These are phyloP conservation scores for Piper betle DNA, from an alignment of 164 flowering plant species.

Conservation along the genomic window DNA sequence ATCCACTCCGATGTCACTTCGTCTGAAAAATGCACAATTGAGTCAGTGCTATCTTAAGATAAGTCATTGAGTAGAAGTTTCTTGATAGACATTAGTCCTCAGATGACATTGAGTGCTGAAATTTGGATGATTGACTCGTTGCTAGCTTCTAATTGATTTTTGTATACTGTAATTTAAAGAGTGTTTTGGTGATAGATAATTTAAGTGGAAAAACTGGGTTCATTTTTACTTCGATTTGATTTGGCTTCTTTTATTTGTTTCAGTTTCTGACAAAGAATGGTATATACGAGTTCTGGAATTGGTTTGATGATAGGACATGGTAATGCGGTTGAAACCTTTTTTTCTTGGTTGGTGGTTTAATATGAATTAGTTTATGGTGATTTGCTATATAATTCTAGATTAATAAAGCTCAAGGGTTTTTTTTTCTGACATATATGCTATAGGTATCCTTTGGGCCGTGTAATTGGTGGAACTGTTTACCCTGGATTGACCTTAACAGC, in stretches of 20 bases:
- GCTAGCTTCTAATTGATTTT: no score
- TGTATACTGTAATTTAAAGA: no score
- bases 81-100: no score
- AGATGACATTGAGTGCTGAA: no score
- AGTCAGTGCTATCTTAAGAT: no score
- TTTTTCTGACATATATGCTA: neutral
- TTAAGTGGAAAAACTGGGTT: no score
- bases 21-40: no score
- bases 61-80: no score
- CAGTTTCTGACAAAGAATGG: constrained; percentile 90
- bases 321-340: constrained; percentile 19
- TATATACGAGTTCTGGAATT: constrained; percentile 98
- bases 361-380: neutral
- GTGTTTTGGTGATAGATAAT: no score
- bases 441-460: constrained; percentile 99
- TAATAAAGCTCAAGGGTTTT: neutral
- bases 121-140: no score
- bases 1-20: no score
- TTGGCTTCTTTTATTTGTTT: constrained; percentile 17
- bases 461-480: constrained; percentile 98
- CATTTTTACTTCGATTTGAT: no score
- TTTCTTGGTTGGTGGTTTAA: neutral
- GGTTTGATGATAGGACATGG: constrained; percentile 99
- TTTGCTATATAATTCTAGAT: neutral
- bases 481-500: constrained; percentile 98